Percentiles rank a stretch among this genome's conserved stretches.
phyloP scores from a whole-genome alignment of 768 basidiomycete species.

The Exidia glandulosa region DNA sequence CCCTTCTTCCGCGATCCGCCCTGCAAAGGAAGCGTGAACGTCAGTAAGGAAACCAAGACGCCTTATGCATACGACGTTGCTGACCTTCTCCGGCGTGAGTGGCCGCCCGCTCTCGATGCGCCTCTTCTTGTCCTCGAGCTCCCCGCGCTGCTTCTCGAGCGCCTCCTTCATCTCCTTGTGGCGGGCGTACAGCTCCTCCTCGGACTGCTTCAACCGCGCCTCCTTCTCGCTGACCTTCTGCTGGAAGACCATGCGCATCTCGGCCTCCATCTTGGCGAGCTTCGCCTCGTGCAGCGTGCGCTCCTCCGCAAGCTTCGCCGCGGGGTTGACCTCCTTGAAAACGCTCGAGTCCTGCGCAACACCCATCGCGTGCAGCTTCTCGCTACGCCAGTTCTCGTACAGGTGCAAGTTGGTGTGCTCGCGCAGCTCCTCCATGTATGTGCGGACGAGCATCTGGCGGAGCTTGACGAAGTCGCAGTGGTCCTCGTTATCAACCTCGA shows the following conservation, averaged over 20 bases:
- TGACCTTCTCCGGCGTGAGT: conserved; percentile 82
- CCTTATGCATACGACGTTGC: conserved; percentile 6
- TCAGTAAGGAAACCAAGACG: background rate
- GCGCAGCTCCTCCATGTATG: conserved; percentile 98
- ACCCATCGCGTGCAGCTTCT: conserved; percentile 94
- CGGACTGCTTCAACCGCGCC: conserved; percentile 95
- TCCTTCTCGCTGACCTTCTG: conserved; percentile 99
- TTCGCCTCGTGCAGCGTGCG: conserved; percentile 94
- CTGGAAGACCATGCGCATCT: conserved; percentile 99
- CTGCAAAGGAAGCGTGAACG: conserved; percentile 28
- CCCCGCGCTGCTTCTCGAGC: conserved; percentile 87
- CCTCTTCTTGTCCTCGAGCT: conserved; percentile 98
- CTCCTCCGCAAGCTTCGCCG: conserved; percentile 92
- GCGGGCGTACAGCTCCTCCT: conserved; percentile 96
- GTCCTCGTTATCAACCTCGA: conserved; percentile 98
- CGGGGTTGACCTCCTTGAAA: conserved; percentile 99
- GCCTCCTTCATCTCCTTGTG: conserved; percentile 99
- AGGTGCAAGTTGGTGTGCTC: conserved; percentile 94
- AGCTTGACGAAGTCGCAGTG: conserved; percentile 99
- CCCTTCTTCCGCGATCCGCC: conserved; percentile 50
- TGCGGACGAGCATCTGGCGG: conserved; percentile 97
- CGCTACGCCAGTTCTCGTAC: conserved; percentile 97
- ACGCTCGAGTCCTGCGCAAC: conserved; percentile 95
- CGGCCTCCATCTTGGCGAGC: conserved; percentile 97
- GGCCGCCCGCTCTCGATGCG: conserved; percentile 90